A percentile compares a stretch with the other conserved stretches of the same genome.
Conservation (phyloP, 1,139 yeast species). For the Meyerozyma athensensis region DNA sequence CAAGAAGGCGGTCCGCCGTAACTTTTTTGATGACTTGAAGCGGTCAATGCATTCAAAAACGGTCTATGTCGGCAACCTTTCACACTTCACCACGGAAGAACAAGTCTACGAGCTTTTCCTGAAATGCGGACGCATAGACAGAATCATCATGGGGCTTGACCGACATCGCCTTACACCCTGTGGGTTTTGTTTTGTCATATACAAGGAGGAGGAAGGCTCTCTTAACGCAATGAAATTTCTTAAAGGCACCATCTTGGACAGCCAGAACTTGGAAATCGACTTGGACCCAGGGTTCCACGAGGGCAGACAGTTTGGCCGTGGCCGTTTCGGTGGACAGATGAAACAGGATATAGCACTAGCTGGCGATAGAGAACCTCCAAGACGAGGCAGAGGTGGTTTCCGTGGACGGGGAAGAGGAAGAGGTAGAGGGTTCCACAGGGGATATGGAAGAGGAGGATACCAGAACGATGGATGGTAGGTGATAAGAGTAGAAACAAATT, state of each 20-base stretch:
- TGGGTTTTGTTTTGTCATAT: constrained; percentile 91
- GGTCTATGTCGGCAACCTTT: constrained; percentile 77
- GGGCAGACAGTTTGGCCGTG: constrained; percentile 93
- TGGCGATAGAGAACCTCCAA: constrained; percentile 13
- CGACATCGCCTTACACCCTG: constrained; percentile 87
- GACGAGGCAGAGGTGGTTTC: constrained; percentile 17
- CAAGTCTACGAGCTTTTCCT: constrained; percentile 83
- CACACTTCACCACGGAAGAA: constrained; percentile 89
- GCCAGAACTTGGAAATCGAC: constrained; percentile 74
- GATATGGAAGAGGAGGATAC: constrained; percentile 23
- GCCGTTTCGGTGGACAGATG: constrained; percentile 82
- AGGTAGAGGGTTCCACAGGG: constrained; percentile 16
- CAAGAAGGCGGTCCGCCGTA: constrained; percentile 62
- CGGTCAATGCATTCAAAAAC: constrained; percentile 65
- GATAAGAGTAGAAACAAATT: neutral
- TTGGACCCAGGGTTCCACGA: constrained; percentile 93
- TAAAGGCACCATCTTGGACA: constrained; percentile 77
- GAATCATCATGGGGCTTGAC: constrained; percentile 91
- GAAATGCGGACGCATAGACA: constrained; percentile 70
- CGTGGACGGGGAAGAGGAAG: constrained; percentile 17
- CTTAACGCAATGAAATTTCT: constrained; percentile 76
- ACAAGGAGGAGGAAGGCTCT: constrained; percentile 62
- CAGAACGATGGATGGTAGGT: neutral
- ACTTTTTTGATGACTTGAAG: constrained; percentile 54
- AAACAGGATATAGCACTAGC: constrained; percentile 24